Base-by-base conservation (phyloP, 2,329 filamentous ascomycete species). In the Alternaria arborescens region DNA sequence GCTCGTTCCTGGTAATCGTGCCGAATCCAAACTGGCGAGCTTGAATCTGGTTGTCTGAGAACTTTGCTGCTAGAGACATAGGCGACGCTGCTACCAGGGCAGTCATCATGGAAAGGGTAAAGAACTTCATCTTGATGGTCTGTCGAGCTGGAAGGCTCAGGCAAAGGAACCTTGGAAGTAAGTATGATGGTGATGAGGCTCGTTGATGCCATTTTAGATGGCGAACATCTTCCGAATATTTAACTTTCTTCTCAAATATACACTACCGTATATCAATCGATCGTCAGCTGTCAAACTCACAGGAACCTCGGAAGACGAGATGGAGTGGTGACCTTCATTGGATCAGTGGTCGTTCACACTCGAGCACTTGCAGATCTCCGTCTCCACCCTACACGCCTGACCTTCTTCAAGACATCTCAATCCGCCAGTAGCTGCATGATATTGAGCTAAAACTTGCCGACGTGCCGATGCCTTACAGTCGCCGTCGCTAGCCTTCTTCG, bases 101-200 rank as follows among this genome's bases (percentile, higher is more conserved):
- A 42, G 62, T 40, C 10, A 72, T 52, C 20, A 67, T 52, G 30
- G 66, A 64, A 44, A 69, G 24, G 11, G 60, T 26, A 42, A 70
- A 28, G 36, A 66, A 61, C 65, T 72, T 72, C 71, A 73, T 73
- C 8, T 54, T 66, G 61, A 56, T 28, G n/a, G 8, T 20, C 8
- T 52, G 30, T 43, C 8, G n/a, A 7, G 4, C 14, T 16, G 26
- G 16, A 18, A 6, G 18, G 8, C 8, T n/a, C 24, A 18, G n/a
- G n/a, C 26, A 52, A 22, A 38, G 16, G n/a, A 44, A 20, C 24
- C 24, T 26, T 26, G 5, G 24, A 26, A 26, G 24, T 26, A 26
- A 26, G 6, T 26, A 26, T 26, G 24, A 26, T 26, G 24, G 11
- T 42, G 11, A 8, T 44, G 20, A 38, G n/a, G 32, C 38, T 8